These are phyloP conservation scores for Liriodendron chinense DNA, from an alignment of 164 flowering plant species.

Conservation along the genomic window DNA sequence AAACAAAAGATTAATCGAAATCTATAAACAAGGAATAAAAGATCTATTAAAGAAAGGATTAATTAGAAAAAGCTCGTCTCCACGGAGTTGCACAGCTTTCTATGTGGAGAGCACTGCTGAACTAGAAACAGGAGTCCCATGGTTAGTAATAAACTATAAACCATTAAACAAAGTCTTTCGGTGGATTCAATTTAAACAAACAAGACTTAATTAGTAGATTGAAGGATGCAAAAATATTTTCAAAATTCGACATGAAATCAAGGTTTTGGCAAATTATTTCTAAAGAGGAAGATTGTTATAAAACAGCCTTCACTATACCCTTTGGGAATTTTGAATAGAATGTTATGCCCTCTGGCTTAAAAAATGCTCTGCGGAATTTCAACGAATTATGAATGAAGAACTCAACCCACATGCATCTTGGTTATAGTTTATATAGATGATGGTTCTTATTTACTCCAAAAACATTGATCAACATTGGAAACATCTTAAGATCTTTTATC, in stretches of 20 bases:
- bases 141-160: conserved; percentile 4
- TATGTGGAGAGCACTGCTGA: neutral
- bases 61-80: neutral
- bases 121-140: neutral
- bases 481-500: neutral
- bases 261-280: neutral
- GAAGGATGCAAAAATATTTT: neutral
- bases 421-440: neutral
- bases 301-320: neutral
- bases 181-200: neutral
- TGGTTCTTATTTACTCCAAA: neutral
- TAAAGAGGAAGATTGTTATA: neutral
- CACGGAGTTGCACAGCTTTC: neutral
- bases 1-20: no score
- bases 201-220: neutral
- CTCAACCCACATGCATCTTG: neutral
- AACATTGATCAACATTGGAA: neutral
- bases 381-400: neutral
- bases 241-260: neutral
- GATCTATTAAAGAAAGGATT: neutral
- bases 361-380: neutral
- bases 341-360: no score
- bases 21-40: neutral
- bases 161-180: neutral
- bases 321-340: no score